Percentiles rank a stretch among this genome's conserved stretches.
Evolutionary conservation across 768 basidiomycete species (phyloP).

Genomic region (Pleurotus pulmonarius): DNA sequence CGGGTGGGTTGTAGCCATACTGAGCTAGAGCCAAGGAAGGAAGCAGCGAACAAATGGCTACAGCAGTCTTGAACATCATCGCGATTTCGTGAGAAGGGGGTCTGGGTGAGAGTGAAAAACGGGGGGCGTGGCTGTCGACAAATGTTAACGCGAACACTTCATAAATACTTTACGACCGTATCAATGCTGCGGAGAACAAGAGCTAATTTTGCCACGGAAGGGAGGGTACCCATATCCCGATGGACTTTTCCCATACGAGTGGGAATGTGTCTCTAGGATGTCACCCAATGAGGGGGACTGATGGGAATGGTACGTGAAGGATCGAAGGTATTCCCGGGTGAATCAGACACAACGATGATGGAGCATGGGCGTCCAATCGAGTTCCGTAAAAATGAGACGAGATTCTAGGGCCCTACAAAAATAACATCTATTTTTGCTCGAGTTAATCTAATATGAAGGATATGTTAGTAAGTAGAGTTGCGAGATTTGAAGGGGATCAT

Average conservation of each 20-base stretch:
- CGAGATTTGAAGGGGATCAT: too few species aligned
- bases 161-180: neutral
- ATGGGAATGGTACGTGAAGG: neutral
- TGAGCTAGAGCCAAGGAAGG: constrained; percentile 37
- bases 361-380: too few species aligned
- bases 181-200: constrained; percentile 7
- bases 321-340: too few species aligned
- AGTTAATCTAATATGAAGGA: too few species aligned
- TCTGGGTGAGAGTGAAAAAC: neutral
- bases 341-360: too few species aligned
- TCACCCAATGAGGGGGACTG: neutral
- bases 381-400: too few species aligned
- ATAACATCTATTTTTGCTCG: too few species aligned
- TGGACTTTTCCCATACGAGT: constrained; percentile 2
- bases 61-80: constrained; percentile 27
- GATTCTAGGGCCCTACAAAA: too few species aligned
- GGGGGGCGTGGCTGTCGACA: constrained; percentile 6
- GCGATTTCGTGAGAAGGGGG: constrained; percentile 1
- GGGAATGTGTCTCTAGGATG: neutral
- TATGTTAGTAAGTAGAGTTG: too few species aligned
- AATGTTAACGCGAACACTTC: neutral
- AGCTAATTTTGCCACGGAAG: constrained; percentile 6
- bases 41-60: constrained; percentile 21
- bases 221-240: constrained; percentile 6
- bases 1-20: constrained; percentile 22